phyloP scores from a whole-genome alignment of 140 eudicot genomes.

The Stevia rebaudiana region DNA sequence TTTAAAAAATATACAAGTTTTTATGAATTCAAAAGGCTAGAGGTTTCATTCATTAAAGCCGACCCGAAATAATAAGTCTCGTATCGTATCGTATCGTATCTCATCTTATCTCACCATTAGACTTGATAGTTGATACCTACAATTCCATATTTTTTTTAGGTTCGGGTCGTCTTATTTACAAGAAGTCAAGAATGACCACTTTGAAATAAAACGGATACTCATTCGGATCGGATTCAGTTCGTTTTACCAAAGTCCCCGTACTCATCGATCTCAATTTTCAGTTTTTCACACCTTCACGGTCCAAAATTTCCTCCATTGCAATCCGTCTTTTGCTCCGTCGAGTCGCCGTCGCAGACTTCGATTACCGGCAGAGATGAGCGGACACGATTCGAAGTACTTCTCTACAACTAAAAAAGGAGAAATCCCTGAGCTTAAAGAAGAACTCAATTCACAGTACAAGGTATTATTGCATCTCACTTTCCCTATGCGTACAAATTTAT shows the following conservation, averaged over 20 bases:
- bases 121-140: too few species aligned
- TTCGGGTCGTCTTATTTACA: too few species aligned
- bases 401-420: conserved; percentile 98
- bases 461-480: conserved; percentile 22
- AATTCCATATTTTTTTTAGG: too few species aligned
- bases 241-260: background rate
- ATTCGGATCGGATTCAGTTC: conserved; percentile 2
- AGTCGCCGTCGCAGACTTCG: conserved; percentile 25
- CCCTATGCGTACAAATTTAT: background rate
- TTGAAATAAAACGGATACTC: background rate
- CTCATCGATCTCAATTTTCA: conserved; percentile 15
- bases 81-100: too few species aligned
- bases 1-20: too few species aligned
- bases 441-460: conserved; percentile 98
- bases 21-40: too few species aligned
- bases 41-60: too few species aligned
- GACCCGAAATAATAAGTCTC: too few species aligned
- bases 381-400: conserved; percentile 96
- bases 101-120: too few species aligned
- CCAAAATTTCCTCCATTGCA: background rate
- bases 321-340: conserved; percentile 28
- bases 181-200: too few species aligned
- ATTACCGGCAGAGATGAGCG: conserved; percentile 64
- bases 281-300: conserved; percentile 5
- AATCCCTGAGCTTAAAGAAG: conserved; percentile 96